These are phyloP conservation scores for Globisporangium polare DNA, from an alignment of 352 stramenopile genomes.

Conservation along the genomic window DNA sequence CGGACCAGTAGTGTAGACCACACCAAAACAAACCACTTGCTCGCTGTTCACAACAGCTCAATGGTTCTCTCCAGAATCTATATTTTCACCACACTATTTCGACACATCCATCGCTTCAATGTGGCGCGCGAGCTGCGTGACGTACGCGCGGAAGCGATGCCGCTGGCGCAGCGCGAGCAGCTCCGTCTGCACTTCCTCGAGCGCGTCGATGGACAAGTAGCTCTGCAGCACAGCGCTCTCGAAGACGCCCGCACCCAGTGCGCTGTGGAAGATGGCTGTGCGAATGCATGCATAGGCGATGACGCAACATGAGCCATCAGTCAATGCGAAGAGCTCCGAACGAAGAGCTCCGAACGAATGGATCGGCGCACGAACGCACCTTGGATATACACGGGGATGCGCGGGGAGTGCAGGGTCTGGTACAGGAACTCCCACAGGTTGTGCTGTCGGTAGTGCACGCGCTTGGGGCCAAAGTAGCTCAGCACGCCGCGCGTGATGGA, in stretches of 20 bases:
- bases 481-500: slow-evolving; percentile 46
- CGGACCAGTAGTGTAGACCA: background rate
- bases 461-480: slow-evolving; percentile 42
- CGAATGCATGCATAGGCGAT: background rate
- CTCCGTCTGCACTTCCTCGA: slow-evolving; percentile 31
- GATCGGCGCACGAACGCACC: slow-evolving; percentile 14
- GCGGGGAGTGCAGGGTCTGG: slow-evolving; percentile 60
- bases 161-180: slow-evolving; percentile 33
- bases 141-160: slow-evolving; percentile 60
- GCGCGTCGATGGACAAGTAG: slow-evolving; percentile 15
- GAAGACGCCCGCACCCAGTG: slow-evolving; percentile 12
- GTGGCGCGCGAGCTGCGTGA: slow-evolving; percentile 23
- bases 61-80: background rate
- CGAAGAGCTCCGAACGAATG: background rate
- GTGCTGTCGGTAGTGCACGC: slow-evolving; percentile 42
- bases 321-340: background rate
- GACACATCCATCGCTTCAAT: slow-evolving; percentile 9
- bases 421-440: slow-evolving; percentile 72
- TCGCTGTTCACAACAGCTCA: background rate
- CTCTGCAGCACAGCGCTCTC: slow-evolving; percentile 11
- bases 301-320: background rate
- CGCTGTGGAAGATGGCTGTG: slow-evolving; percentile 32
- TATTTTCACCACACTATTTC: slow-evolving; percentile 5
- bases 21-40: background rate
- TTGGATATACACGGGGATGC: slow-evolving; percentile 40